Conservation (phyloP, 1,284 basidiomycete species). For the Tylopilus sp. region DNA sequence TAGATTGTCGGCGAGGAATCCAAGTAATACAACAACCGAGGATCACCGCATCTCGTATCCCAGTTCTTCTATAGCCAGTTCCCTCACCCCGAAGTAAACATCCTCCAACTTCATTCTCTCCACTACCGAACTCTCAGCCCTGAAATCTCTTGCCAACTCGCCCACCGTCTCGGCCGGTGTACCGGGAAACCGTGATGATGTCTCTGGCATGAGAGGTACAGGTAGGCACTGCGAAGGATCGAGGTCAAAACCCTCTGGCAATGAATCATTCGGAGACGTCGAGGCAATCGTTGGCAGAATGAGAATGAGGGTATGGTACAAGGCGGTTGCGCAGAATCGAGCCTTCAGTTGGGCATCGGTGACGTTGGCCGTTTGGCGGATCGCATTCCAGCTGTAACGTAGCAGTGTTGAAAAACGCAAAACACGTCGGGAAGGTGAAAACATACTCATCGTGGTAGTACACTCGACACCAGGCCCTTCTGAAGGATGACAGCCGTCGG, state of each 20-base stretch:
- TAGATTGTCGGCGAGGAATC: background rate
- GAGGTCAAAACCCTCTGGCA: constrained; percentile 50
- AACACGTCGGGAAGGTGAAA: constrained; percentile 2
- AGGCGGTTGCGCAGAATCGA: constrained; percentile 65
- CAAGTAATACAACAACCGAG: background rate
- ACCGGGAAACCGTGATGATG: constrained; percentile 67
- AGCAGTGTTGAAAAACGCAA: constrained; percentile 1
- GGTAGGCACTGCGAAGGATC: constrained; percentile 53
- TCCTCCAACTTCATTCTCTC: constrained; percentile 57
- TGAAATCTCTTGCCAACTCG: constrained; percentile 57
- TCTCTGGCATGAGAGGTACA: constrained; percentile 55
- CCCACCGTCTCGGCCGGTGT: constrained; percentile 63
- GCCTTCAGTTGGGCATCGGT: constrained; percentile 70
- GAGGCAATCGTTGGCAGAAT: constrained; percentile 40
- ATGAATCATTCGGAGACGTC: constrained; percentile 32
- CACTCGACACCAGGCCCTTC: constrained; percentile 82
- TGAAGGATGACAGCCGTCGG: constrained; percentile 66
- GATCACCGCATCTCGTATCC: constrained; percentile 28
- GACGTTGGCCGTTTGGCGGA: constrained; percentile 65
- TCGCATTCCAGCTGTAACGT: constrained; percentile 62
- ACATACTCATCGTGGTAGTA: constrained; percentile 86
- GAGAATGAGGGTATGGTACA: constrained; percentile 60
- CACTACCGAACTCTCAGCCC: constrained; percentile 55
- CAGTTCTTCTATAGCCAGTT: constrained; percentile 53
- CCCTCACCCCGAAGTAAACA: constrained; percentile 57